Conservation (phyloP, 2,329 filamentous ascomycete species). For the Grosmannia huntii region DNA sequence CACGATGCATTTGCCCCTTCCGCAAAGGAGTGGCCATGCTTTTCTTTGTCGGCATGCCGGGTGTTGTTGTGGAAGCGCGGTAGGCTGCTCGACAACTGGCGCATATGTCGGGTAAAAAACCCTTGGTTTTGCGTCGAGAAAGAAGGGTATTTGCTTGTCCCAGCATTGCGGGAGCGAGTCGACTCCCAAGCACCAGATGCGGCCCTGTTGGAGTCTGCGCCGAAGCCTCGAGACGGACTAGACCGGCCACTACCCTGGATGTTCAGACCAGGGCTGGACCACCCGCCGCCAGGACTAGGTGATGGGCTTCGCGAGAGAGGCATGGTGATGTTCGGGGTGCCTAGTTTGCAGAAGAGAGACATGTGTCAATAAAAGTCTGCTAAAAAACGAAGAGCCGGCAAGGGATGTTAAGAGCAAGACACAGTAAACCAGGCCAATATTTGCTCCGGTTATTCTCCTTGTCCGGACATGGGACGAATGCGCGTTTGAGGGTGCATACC, state of each 20-base stretch:
- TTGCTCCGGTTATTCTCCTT: neutral
- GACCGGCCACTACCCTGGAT: conserved; percentile 56
- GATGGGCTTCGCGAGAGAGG: conserved; percentile 80
- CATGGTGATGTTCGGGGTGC: conserved; percentile 54
- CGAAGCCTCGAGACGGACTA: conserved; percentile 46
- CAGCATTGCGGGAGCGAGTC: conserved; percentile 32
- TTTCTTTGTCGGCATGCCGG: conserved; percentile 64
- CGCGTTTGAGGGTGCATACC: conserved; percentile 27
- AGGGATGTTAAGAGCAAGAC: neutral
- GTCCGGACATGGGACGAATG: no score
- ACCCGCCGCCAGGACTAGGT: conserved; percentile 71
- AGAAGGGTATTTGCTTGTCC: conserved; percentile 61
- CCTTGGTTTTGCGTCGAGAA: conserved; percentile 73
- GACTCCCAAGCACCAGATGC: conserved; percentile 65
- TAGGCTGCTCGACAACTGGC: conserved; percentile 65
- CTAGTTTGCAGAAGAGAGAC: conserved; percentile 18
- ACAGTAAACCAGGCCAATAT: neutral
- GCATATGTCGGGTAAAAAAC: conserved; percentile 77
- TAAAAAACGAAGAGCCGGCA: neutral
- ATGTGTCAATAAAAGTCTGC: neutral
- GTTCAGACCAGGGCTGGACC: conserved; percentile 71
- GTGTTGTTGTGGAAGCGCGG: conserved; percentile 49
- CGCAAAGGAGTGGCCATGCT: conserved; percentile 49
- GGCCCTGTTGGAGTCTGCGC: conserved; percentile 34
- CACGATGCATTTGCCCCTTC: conserved; percentile 31